Evolutionary conservation across 2,329 filamentous ascomycete species (phyloP).

Genomic region (Phyllosticta citribraziliensis): DNA sequence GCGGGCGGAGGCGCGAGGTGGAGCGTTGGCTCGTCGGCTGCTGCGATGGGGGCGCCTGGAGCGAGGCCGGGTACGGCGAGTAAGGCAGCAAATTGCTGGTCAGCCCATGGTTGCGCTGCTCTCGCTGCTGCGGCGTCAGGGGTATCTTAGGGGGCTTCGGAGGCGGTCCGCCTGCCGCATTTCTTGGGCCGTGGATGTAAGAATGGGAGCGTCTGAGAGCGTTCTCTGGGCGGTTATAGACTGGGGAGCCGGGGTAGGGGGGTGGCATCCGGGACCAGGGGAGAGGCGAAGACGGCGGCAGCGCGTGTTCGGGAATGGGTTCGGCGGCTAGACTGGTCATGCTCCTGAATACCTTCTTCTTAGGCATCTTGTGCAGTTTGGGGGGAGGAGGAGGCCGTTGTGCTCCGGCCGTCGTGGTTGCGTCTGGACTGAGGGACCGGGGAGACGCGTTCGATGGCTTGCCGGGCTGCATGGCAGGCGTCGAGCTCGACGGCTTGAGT

Average conservation of each 20-base stretch:
- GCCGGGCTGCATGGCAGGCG: slow-evolving; percentile 1
- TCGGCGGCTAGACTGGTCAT: not conserved
- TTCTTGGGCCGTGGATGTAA: not conserved
- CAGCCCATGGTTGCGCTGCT: not conserved
- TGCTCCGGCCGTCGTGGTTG: not conserved
- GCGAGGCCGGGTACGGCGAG: not conserved
- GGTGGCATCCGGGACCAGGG: not conserved
- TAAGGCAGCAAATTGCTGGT: not conserved
- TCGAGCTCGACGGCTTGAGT: not conserved
- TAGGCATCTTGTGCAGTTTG: not conserved
- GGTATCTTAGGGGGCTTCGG: not conserved
- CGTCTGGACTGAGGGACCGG: slow-evolving; percentile 3
- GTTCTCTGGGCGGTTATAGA: not conserved
- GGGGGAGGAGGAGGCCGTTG: not conserved
- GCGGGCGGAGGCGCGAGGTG: not conserved
- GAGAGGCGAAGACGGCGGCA: not conserved
- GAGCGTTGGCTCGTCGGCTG: not conserved
- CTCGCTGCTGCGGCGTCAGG: not conserved
- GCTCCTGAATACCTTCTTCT: not conserved
- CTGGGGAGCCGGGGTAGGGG: not conserved
- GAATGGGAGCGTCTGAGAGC: not conserved
- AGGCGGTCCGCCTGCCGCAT: not conserved
- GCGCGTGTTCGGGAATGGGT: not conserved
- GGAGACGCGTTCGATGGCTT: not conserved
- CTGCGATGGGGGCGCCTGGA: not conserved